Base-by-base conservation (phyloP, 2,329 filamentous ascomycete species). In the Graphiopsis chlorocephala region DNA sequence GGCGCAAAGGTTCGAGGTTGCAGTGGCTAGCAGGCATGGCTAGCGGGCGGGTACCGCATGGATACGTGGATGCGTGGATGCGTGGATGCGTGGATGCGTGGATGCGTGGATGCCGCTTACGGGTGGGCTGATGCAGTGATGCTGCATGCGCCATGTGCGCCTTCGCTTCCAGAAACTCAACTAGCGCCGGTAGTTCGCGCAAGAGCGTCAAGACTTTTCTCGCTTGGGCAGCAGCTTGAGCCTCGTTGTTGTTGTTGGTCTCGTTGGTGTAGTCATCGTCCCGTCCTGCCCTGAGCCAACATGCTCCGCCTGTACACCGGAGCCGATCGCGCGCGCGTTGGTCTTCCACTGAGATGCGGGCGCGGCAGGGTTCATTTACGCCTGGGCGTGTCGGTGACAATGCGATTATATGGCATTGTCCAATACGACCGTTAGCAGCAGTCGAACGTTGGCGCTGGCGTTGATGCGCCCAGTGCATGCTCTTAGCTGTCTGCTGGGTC, bases 141-240 rank as follows among this genome's bases (percentile, higher is more conserved):
- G 55, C 55, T 35, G 55, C 55, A 42, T 42, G 31, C 31, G 53
- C 53, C 29, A 35, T 56, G 31, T 38, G 53, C 28, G 12, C 28
- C 14, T 35, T 58, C 55, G 55, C 33, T 58, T 58, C 55, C 55
- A 58, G 55, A 58, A 58, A 58, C 55, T 14, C 29, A 26, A 8
- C 20, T 58, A 58, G 55, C 23, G 55, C 35, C 55, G 55, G 55
- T 58, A 58, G 33, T 45, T 58, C 12, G 55, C 55, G 55, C 55
- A 20, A 58, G 20, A 45, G 10, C 3, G 5, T 45, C 38, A n/a
- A 20, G 17, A 23, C 38, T 45, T 45, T 53, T 33, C 17, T 55
- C 50, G 50, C 50, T 28, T 55, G 28, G 17, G 25, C 17, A 33
- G 2, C 25, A 29, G 33, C n/a, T n/a, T n/a, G n/a, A n/a, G n/a